These are phyloP conservation scores for Acephala macrosclerotiorum DNA, from an alignment of 2,329 filamentous ascomycete genomes.

Conservation along the genomic window DNA sequence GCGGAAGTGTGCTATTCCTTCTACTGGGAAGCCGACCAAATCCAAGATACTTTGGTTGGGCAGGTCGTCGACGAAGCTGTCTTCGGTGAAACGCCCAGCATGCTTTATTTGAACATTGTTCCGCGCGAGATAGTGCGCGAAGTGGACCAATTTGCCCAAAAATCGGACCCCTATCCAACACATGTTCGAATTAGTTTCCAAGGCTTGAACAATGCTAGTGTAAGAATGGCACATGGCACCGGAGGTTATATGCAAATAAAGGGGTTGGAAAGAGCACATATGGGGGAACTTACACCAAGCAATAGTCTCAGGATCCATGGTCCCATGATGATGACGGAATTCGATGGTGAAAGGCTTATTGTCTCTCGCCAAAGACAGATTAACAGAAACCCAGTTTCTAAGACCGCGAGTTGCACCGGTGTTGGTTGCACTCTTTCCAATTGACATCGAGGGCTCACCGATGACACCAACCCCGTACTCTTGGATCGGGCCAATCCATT, in stretches of 20 bases:
- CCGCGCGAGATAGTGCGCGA: conserved; percentile 6
- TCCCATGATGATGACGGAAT: conserved; percentile 26
- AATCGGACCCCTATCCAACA: conserved; percentile 13
- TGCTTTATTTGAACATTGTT: conserved; percentile 4
- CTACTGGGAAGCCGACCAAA: conserved; percentile 4
- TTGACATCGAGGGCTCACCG: neutral
- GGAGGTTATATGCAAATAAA: no score
- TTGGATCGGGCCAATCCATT: neutral
- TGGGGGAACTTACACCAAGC: conserved; percentile 18
- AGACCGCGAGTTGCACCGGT: neutral
- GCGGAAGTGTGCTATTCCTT: neutral
- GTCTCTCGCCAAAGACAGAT: conserved; percentile 5
- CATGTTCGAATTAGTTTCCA: neutral
- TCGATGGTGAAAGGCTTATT: conserved; percentile 26
- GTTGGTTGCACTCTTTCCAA: neutral
- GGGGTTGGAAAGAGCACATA: no score
- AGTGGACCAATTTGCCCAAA: conserved; percentile 14
- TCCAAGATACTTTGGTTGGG: conserved; percentile 9
- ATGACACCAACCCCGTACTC: neutral
- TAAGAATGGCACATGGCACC: no score
- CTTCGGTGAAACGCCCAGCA: neutral
- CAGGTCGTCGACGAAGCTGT: neutral
- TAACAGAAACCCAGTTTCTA: conserved; percentile 3
- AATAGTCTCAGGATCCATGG: conserved; percentile 12
- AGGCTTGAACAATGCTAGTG: neutral